phyloP scores from a whole-genome alignment of 495 filamentous ascomycete genomes.

The Penicillium herquei region DNA sequence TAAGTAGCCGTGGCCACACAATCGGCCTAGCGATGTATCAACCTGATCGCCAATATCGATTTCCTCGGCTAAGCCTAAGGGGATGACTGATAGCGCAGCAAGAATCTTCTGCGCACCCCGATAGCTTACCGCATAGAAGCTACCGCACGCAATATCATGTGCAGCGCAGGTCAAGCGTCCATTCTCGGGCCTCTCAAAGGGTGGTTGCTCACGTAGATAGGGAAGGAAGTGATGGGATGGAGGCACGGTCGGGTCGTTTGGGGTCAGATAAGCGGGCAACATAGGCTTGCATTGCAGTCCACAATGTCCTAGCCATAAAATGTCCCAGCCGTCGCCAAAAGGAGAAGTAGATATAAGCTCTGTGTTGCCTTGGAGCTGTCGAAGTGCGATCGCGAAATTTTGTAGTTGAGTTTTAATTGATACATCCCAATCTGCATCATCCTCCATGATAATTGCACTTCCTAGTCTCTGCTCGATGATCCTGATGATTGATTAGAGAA shows the following conservation, averaged over 20 bases:
- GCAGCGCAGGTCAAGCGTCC: slow-evolving; percentile 48
- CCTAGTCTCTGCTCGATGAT: slow-evolving; percentile 42
- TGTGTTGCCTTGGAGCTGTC: slow-evolving; percentile 24
- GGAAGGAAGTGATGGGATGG: slow-evolving; percentile 17
- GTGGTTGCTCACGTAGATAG: slow-evolving; percentile 20
- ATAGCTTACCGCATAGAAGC: slow-evolving; percentile 54
- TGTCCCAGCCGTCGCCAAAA: slow-evolving; percentile 57
- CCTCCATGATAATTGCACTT: slow-evolving; percentile 53
- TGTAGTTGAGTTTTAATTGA: slow-evolving; percentile 46
- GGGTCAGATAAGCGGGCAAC: slow-evolving; percentile 16
- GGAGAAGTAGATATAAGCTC: slow-evolving; percentile 33
- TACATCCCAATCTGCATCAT: slow-evolving; percentile 57
- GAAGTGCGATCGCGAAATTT: slow-evolving; percentile 42
- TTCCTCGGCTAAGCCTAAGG: slow-evolving; percentile 22
- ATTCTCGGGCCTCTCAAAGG: slow-evolving; percentile 26
- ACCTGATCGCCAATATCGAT: slow-evolving; percentile 36
- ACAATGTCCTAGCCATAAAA: slow-evolving; percentile 55
- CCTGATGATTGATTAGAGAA: slow-evolving; percentile 6
- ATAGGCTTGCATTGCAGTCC: slow-evolving; percentile 23
- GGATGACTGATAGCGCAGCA: slow-evolving; percentile 41
- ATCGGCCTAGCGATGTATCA: slow-evolving; percentile 48
- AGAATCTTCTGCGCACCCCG: slow-evolving; percentile 51
- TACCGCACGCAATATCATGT: slow-evolving; percentile 49
- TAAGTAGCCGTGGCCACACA: slow-evolving; percentile 41
- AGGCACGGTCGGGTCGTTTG: slow-evolving; percentile 19